Conservation (phyloP, 805 yeast species). For the Myxozyma nipponensis region DNA sequence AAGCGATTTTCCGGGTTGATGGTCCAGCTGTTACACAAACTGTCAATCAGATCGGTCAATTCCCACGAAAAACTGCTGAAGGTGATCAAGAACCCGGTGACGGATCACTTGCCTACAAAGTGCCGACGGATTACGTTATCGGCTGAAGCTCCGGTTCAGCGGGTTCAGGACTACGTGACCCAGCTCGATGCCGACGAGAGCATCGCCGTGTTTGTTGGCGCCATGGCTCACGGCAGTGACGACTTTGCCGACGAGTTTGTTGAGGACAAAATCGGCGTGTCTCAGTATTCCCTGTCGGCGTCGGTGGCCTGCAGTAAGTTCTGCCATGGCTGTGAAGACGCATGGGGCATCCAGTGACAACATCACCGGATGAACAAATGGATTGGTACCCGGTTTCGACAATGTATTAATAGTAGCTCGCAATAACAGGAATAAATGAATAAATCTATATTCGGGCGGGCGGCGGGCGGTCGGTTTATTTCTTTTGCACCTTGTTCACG, state of each 20-base stretch:
- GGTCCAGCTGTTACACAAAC: conserved; percentile 92
- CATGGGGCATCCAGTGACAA: conserved; percentile 67
- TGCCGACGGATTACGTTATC: conserved; percentile 91
- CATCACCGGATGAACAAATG: too few relatives aligned
- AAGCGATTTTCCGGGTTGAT: conserved; percentile 95
- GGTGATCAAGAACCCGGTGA: conserved; percentile 94
- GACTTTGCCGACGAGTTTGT: conserved; percentile 95
- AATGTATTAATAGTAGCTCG: too few relatives aligned
- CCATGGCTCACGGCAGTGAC: conserved; percentile 98
- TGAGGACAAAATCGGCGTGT: conserved; percentile 93
- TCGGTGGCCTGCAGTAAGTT: conserved; percentile 97
- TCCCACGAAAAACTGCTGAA: conserved; percentile 90
- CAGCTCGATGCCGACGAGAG: conserved; percentile 84
- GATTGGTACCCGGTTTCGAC: not conserved
- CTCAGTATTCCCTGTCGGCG: conserved; percentile 93
- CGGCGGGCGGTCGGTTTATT: not conserved
- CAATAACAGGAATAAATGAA: too few relatives aligned
- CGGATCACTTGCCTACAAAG: conserved; percentile 94
- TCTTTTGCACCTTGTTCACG: conserved; percentile 42
- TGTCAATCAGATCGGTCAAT: conserved; percentile 89
- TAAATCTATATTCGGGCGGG: too few relatives aligned
- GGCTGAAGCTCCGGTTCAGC: conserved; percentile 78
- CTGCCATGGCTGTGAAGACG: conserved; percentile 98
- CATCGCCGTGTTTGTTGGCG: conserved; percentile 97
- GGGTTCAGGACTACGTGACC: conserved; percentile 82